Base-by-base conservation (phyloP, 108 stramenopile genomes). In the Fragilaria radians region DNA sequence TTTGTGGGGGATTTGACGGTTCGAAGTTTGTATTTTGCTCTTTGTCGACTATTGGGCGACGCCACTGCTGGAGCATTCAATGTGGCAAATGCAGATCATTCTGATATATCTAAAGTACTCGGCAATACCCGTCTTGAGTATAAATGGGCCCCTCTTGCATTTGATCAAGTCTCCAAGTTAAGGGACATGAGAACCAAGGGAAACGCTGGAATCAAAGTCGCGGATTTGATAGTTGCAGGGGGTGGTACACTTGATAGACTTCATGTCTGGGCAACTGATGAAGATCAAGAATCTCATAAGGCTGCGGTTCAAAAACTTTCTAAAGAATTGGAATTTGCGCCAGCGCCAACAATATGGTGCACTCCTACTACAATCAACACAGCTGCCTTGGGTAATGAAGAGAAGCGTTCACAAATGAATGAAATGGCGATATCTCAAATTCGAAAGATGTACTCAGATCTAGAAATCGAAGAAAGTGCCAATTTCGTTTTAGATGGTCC, bases 401-500 rank as follows among this genome's bases (percentile, higher is more conserved):
- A 76, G 46, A 80, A 80, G 32, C 46, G 68, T 1, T 28, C 36
- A 5, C 72, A 76, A 26, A 80, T 80, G 75, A 76, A 58, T 36
- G 79, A 80, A 50, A 52, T 59, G 19, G 63, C 59, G 5, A 50
- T 80, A 14, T 45, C 62, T 56, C 68, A 73, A 36, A 76, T 62
- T 42, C 55, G 79, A 32, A 53, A 52, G 26, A 30, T 76, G 54
- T 68, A 69, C 23, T 34, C 24, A 4, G 63, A 72, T n/a, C 64
- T 73, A 19, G 62, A 62, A n/a, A 61, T 68, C 14, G 42, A 53
- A 28, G 27, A 47, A 19, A 32, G 57, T 26, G 69, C 57, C 5
- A 49, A 59, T 28, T 75, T 80, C 50, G 71, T 80, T 31, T 63
- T 80, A 14, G 75, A 76, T 29, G 72, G 74, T n/a, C 65, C 70